Evolutionary conservation across 1,284 basidiomycete genomes (phyloP).

Genomic region (Coriolopsis trogii): DNA sequence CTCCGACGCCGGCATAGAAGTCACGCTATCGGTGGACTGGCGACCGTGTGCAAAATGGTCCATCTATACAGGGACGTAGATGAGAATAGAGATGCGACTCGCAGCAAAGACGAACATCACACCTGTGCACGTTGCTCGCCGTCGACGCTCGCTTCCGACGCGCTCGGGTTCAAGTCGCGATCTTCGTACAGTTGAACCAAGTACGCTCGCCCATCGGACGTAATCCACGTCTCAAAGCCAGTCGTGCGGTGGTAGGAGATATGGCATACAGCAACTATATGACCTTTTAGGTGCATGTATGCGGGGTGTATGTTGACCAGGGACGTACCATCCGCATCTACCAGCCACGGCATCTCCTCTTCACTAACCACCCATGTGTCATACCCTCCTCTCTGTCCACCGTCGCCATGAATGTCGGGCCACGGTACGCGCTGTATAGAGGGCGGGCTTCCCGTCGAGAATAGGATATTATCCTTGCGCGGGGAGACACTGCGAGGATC

Average conservation of each 20-base stretch:
- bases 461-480: conserved; percentile 65
- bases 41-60: conserved; percentile 12
- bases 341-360: conserved; percentile 71
- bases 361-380: conserved; percentile 77
- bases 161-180: conserved; percentile 16
- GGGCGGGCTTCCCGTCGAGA: conserved; percentile 71
- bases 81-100: neutral
- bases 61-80: neutral
- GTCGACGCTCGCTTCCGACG: conserved; percentile 21
- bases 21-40: conserved; percentile 25
- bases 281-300: neutral
- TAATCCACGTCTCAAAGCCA: conserved; percentile 78
- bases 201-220: conserved; percentile 80
- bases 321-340: conserved; percentile 63
- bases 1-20: conserved; percentile 14
- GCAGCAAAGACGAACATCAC: neutral
- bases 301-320: neutral
- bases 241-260: conserved; percentile 59
- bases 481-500: conserved; percentile 63
- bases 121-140: conserved; percentile 21
- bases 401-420: conserved; percentile 49
- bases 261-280: conserved; percentile 58
- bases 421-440: conserved; percentile 81
- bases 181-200: conserved; percentile 59
- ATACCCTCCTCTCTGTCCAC: conserved; percentile 42